These are phyloP conservation scores for Solanum arcanum DNA, from an alignment of 257 asterid species.

Conservation along the genomic window DNA sequence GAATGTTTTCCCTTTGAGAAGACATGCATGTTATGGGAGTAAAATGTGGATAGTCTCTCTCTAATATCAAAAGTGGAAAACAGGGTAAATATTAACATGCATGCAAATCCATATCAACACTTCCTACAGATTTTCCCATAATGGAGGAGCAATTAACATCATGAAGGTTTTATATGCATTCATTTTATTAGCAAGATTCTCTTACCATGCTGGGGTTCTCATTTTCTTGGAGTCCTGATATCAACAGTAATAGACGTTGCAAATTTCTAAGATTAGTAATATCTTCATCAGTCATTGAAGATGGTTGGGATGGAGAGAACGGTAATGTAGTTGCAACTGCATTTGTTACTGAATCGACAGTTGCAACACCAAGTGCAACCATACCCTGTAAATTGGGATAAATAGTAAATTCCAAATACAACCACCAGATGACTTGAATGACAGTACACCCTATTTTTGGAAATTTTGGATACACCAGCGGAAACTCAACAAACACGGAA, in stretches of 20 bases:
- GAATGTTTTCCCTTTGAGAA: not conserved
- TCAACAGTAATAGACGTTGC: slow-evolving; percentile 51
- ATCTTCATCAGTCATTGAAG: slow-evolving; percentile 75
- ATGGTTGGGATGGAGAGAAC: slow-evolving; percentile 32
- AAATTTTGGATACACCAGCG: not conserved
- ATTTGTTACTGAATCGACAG: slow-evolving; percentile 50
- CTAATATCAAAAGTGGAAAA: not conserved
- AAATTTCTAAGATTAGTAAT: slow-evolving; percentile 58
- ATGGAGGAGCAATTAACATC: not conserved
- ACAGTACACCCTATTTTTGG: not conserved
- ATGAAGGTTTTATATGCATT: not conserved
- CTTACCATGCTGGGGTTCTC: slow-evolving; percentile 38
- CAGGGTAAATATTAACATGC: not conserved
- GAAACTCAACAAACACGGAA: not conserved
- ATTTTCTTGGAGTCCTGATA: slow-evolving; percentile 42
- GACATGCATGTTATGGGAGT: not conserved
- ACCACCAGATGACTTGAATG: not conserved
- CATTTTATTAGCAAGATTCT: not conserved
- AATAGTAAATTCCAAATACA: not conserved
- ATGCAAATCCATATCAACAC: not conserved
- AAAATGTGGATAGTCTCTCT: not conserved
- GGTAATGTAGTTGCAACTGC: slow-evolving; percentile 42
- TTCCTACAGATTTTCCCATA: not conserved
- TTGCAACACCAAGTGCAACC: slow-evolving; percentile 86
- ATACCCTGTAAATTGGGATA: slow-evolving; percentile 49